A percentile compares a stretch with the other conserved stretches of the same genome.
Conservation (phyloP, 495 filamentous ascomycete genomes). For the Jackrogersella minutella region DNA sequence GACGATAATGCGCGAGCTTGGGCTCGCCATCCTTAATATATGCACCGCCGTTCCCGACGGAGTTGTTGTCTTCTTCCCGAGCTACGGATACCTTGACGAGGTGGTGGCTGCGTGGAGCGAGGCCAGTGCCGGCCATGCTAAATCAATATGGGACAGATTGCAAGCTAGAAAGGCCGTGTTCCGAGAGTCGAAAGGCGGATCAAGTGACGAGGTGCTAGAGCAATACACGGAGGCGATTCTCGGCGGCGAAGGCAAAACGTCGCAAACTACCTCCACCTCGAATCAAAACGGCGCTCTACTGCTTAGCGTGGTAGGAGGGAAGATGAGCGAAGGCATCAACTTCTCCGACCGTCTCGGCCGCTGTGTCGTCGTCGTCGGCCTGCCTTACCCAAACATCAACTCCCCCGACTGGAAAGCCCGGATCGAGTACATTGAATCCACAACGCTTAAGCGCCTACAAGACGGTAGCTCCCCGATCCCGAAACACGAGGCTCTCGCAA, state of each 20-base stretch:
- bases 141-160: conserved; percentile 63
- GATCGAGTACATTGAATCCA: conserved; percentile 82
- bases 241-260: not conserved
- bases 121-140: conserved; percentile 29
- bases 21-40: conserved; percentile 72
- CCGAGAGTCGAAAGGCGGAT: conserved; percentile 67
- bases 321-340: conserved; percentile 96
- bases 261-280: not conserved
- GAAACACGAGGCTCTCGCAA: conserved; percentile 54
- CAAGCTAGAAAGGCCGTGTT: conserved; percentile 71
- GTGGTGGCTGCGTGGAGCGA: conserved; percentile 74
- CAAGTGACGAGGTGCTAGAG: conserved; percentile 70
- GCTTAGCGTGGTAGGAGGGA: conserved; percentile 94
- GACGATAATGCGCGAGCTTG: conserved; percentile 75
- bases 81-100: conserved; percentile 85
- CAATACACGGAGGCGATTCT: conserved; percentile 77
- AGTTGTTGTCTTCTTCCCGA: conserved; percentile 95
- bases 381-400: conserved; percentile 92
- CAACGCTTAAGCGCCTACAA: conserved; percentile 58
- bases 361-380: conserved; percentile 85
- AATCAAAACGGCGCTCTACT: conserved; percentile 75
- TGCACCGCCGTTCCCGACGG: conserved; percentile 83
- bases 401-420: conserved; percentile 93
- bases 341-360: conserved; percentile 92
- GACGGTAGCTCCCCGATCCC: conserved; percentile 58